Evolutionary conservation across 805 yeast genomes (phyloP), one percentile per base, ranked within the genome.

Genomic region (Blastobotrys chiropterorum): DNA sequence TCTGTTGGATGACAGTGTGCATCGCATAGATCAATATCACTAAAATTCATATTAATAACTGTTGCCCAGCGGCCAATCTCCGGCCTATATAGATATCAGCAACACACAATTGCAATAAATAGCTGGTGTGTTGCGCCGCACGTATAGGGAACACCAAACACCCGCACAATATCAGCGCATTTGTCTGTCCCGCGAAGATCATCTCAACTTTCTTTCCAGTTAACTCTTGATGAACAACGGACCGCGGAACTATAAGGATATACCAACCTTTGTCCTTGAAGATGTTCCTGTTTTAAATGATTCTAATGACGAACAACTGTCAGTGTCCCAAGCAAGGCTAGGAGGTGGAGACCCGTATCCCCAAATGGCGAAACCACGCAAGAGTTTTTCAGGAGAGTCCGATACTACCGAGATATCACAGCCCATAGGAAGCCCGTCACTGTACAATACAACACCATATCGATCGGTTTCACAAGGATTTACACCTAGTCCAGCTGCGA

Each of bases 1-100:
- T 71, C 74, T 0, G 72, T 67, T 1, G 72, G 71, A 54, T 71
- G 75, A 55, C 74, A 71, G 48, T 71, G 75, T 4, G 70, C 73
- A 57, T 71, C 75, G 34, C 48, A 56, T 39, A 64, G 55, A 14
- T 50, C 52, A 3, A 49, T 21, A 38, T 14, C n/a, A n/a, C n/a
- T n/a, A n/a, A n/a, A n/a, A n/a, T n/a, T n/a, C n/a, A n/a, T n/a
- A n/a, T n/a, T n/a, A n/a, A n/a, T n/a, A n/a, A n/a, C n/a, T n/a
- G n/a, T n/a, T n/a, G 40, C 40, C 40, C 14, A 16, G 40, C 40
- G 40, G 40, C 40, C 8, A n/a, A n/a, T n/a, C n/a, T n/a, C n/a
- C n/a, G n/a, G n/a, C n/a, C n/a, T n/a, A n/a, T n/a, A n/a, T n/a
- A n/a, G n/a, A n/a, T n/a, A n/a, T n/a, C n/a, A n/a, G n/a, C n/a